Conservation (phyloP, 2,329 filamentous ascomycete species). For the Colletotrichum sp. region DNA sequence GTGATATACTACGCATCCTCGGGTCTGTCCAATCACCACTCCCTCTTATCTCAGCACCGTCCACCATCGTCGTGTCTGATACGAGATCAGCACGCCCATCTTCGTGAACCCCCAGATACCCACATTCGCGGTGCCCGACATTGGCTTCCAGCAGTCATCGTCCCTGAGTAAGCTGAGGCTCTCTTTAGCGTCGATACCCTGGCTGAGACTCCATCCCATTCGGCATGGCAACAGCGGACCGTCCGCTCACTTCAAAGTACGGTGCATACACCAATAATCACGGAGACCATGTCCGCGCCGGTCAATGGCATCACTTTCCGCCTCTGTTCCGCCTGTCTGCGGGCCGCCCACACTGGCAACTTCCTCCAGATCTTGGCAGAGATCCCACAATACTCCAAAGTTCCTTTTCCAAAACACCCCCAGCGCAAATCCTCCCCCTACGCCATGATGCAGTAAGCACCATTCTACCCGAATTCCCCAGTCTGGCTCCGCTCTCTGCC, state of each 20-base stretch:
- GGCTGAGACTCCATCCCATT: neutral
- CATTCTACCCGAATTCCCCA: neutral
- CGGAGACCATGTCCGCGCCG: neutral
- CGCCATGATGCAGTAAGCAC: neutral
- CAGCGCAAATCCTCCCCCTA: neutral
- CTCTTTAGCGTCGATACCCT: neutral
- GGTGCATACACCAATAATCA: neutral
- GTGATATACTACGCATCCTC: neutral
- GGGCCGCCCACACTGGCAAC: neutral
- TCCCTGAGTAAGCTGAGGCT: slow-evolving; percentile 15
- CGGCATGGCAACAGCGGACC: neutral
- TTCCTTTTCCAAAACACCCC: neutral
- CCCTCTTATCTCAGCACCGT: neutral
- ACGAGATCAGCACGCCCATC: neutral
- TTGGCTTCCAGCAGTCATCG: neutral
- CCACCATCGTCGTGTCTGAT: neutral
- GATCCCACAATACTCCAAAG: neutral
- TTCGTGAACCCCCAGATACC: neutral
- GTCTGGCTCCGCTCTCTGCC: neutral
- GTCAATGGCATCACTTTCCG: neutral
- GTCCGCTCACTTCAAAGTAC: neutral
- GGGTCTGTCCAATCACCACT: neutral
- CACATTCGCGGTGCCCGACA: neutral
- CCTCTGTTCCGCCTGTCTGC: neutral
- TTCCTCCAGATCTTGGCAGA: neutral